Percentiles rank a stretch among this genome's conserved stretches.
phyloP scores from a whole-genome alignment of 179 eudicot genomes.

The Spergularia azorica region DNA sequence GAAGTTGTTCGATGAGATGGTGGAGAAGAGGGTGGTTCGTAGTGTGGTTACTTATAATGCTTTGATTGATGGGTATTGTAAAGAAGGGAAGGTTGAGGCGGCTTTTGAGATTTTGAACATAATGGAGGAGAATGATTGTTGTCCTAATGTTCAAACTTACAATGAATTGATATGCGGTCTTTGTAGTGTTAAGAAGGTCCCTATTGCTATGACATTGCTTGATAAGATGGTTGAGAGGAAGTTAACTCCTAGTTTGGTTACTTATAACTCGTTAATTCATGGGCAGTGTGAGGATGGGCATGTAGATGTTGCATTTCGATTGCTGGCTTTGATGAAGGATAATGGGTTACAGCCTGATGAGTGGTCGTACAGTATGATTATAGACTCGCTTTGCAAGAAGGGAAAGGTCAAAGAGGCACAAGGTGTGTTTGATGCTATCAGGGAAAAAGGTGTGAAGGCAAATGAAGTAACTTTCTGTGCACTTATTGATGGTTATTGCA shows the following conservation, averaged over 20 bases:
- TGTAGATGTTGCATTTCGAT: constrained; percentile 61
- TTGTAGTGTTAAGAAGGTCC: constrained; percentile 52
- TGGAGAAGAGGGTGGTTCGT: constrained; percentile 46
- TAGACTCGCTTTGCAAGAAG: constrained; percentile 51
- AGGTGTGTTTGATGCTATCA: constrained; percentile 43
- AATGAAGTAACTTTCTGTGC: constrained; percentile 58
- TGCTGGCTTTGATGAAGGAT: constrained; percentile 59
- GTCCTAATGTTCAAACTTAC: constrained; percentile 63
- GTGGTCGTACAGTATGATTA: constrained; percentile 58
- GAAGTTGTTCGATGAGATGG: constrained; percentile 45
- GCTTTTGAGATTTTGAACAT: constrained; percentile 48
- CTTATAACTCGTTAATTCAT: constrained; percentile 60
- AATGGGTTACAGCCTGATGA: constrained; percentile 52
- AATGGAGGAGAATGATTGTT: constrained; percentile 52
- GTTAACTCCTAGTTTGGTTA: constrained; percentile 49
- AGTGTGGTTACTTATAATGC: constrained; percentile 67
- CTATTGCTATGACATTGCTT: constrained; percentile 65
- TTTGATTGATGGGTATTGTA: constrained; percentile 72
- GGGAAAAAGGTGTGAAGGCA: constrained; percentile 49
- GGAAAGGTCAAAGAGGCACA: constrained; percentile 59
- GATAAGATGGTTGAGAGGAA: constrained; percentile 57
- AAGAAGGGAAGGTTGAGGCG: constrained; percentile 50
- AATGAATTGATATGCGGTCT: constrained; percentile 68
- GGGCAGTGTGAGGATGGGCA: constrained; percentile 71
- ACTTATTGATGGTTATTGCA: constrained; percentile 59